These are phyloP conservation scores for Kodamaea ohmeri DNA, from an alignment of 1,139 yeast species.

Conservation along the genomic window DNA sequence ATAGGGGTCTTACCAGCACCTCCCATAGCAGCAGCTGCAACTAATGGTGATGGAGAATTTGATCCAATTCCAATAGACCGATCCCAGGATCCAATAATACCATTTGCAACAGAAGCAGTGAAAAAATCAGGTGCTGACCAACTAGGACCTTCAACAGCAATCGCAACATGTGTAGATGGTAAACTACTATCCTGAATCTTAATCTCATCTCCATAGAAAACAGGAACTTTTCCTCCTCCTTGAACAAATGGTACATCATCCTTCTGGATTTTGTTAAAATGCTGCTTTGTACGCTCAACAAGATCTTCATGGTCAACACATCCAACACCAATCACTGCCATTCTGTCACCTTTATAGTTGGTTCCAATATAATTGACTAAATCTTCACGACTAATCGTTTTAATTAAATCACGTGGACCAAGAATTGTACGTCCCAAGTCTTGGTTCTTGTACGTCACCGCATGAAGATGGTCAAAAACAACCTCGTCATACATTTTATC, in stretches of 20 bases:
- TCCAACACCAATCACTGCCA: conserved; percentile 97
- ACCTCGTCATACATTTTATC: conserved; percentile 98
- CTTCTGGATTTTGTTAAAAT: conserved; percentile 72
- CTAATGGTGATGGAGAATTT: conserved; percentile 73
- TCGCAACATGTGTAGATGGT: conserved; percentile 88
- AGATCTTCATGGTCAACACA: conserved; percentile 84
- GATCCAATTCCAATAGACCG: conserved; percentile 79
- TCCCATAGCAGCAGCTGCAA: conserved; percentile 70
- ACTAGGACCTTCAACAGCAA: conserved; percentile 96
- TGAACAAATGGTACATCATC: conserved; percentile 64
- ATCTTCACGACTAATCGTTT: conserved; percentile 73
- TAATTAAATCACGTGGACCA: conserved; percentile 90
- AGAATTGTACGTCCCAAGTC: conserved; percentile 96
- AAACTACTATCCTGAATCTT: conserved; percentile 78
- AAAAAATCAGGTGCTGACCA: conserved; percentile 97
- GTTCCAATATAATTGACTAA: conserved; percentile 74
- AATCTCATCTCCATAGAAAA: conserved; percentile 82
- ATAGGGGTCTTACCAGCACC: conserved; percentile 51
- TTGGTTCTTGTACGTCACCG: conserved; percentile 85
- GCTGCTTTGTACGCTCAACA: conserved; percentile 69
- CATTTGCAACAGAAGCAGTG: conserved; percentile 93
- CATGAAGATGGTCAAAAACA: conserved; percentile 93
- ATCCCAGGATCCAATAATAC: conserved; percentile 97
- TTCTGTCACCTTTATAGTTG: conserved; percentile 93
- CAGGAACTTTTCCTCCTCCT: conserved; percentile 78